Evolutionary conservation across 2,329 filamentous ascomycete genomes (phyloP).

Genomic region (Xylaria sp.): DNA sequence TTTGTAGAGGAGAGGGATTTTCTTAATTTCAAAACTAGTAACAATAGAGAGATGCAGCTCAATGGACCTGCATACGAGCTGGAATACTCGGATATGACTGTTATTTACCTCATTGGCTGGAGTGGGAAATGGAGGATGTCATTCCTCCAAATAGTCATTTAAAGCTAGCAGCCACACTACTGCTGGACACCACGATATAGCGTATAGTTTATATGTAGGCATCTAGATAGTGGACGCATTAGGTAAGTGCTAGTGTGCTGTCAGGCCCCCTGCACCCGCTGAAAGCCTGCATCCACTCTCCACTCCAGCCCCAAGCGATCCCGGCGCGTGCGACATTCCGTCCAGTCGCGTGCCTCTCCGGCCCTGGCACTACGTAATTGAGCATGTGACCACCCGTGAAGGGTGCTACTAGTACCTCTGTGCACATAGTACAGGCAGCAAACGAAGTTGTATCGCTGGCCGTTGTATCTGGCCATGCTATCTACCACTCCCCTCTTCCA

Average conservation of each 20-base stretch:
- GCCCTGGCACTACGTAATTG: constrained; percentile 28
- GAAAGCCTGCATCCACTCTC: constrained; percentile 8
- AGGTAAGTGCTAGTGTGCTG: not conserved
- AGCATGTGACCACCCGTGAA: constrained; percentile 23
- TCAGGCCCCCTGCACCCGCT: constrained; percentile 5
- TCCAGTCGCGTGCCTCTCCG: constrained; percentile 27
- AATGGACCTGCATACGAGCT: constrained; percentile 17
- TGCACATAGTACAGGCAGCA: not conserved
- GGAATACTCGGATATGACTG: not conserved
- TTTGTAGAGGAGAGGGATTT: too few relatives aligned
- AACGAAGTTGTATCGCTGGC: not conserved
- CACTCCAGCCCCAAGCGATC: constrained; percentile 7
- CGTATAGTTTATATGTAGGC: not conserved
- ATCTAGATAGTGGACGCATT: too few relatives aligned
- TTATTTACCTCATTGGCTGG: constrained; percentile 16
- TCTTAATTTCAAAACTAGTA: not conserved
- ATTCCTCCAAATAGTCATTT: not conserved
- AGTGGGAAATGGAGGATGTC: constrained; percentile 8
- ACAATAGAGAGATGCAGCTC: not conserved
- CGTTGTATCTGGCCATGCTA: not conserved
- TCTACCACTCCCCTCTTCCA: not conserved
- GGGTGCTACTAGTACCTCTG: not conserved
- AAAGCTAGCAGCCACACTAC: not conserved
- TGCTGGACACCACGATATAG: not conserved
- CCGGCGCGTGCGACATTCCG: constrained; percentile 9